Evolutionary conservation across 75 land plant genomes (phyloP).

Genomic region (Adiantum capillusveneris): DNA sequence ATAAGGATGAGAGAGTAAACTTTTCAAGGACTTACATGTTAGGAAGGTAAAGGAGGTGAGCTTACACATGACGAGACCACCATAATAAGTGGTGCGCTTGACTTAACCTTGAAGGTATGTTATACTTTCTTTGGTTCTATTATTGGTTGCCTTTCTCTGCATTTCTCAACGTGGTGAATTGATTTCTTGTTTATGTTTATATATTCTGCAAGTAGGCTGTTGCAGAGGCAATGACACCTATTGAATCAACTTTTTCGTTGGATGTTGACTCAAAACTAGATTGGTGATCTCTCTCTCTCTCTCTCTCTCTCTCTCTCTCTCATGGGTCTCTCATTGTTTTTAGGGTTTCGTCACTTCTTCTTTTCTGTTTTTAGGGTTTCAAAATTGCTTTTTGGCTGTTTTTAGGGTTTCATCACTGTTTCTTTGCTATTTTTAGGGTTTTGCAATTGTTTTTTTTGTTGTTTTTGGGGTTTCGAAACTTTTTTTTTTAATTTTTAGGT

Average conservation of each 20-base stretch:
- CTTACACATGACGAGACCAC: constrained; percentile 47
- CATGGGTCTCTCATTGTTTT: too few species aligned
- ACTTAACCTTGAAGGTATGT: constrained; percentile 32
- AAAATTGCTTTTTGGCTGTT: too few species aligned
- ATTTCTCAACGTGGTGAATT: neutral
- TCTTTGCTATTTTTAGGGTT: too few species aligned
- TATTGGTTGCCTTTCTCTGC: neutral
- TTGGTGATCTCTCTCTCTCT: constrained; percentile 33
- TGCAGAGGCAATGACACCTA: constrained; percentile 97
- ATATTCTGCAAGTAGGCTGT: constrained; percentile 53
- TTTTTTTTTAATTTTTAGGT: too few species aligned
- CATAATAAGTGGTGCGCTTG: constrained; percentile 43
- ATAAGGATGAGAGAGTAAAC: neutral
- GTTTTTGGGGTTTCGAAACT: too few species aligned
- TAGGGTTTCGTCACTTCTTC: too few species aligned
- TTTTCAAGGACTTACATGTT: neutral
- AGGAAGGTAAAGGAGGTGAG: constrained; percentile 55
- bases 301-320: too few species aligned
- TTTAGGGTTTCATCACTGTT: too few species aligned
- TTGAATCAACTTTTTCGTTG: constrained; percentile 95
- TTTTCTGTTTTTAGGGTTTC: too few species aligned
- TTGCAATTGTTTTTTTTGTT: too few species aligned
- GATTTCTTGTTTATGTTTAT: neutral
- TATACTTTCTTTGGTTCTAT: too few species aligned
- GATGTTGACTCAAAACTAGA: constrained; percentile 88